Evolutionary conservation across 2,329 filamentous ascomycete genomes (phyloP), one percentile per base, ranked within the genome.

Genomic region (Arachnomyces sp.): DNA sequence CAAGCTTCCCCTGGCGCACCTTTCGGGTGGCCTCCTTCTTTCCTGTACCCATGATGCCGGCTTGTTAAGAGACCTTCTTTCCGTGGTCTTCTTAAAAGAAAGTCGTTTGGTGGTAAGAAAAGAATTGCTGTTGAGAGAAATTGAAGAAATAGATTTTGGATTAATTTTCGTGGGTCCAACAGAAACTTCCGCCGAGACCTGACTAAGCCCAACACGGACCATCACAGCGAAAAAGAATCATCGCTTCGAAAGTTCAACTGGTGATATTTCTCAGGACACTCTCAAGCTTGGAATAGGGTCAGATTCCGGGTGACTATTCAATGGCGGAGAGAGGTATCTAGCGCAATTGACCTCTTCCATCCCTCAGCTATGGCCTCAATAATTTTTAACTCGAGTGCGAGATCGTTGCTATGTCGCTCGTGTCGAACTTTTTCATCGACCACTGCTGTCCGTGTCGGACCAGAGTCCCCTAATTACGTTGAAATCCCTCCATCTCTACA

Each of bases 1-100:
- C 77, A 36, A 77, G 77, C 70, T 89, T 90, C 53, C 86, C 87
- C 75, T 95, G 81, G 63, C 88, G 84, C 71, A 75, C 76, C 63
- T 84, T 84, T 68, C 90, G 82, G 63, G 72, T 77, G 49, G 80
- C 80, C 69, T 96, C 90, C 68, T 95, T 95, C 75, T 96, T 96
- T 56, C 79, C 82, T 55, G 81, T 84, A 67, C 88, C 88, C 88
- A 95, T 95, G 31, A 45, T 71, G 60, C 38, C 45, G 44, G 41
- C 43, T 39, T 40, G 42, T 41, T 18, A 29, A 38, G 21, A 12
- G 17, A 25, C 21, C 21, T 9, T 25, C 21, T 5, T 9, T 9
- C 21, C 5, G 21, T 25, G 21, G 21, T 25, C 21, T 25, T 25
- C 21, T 25, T 25, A 25, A 25, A 25, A 25, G 9, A 25, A 9